These are phyloP conservation scores for Pythium sukuiense DNA, from an alignment of 352 stramenopile genomes.

Conservation along the genomic window DNA sequence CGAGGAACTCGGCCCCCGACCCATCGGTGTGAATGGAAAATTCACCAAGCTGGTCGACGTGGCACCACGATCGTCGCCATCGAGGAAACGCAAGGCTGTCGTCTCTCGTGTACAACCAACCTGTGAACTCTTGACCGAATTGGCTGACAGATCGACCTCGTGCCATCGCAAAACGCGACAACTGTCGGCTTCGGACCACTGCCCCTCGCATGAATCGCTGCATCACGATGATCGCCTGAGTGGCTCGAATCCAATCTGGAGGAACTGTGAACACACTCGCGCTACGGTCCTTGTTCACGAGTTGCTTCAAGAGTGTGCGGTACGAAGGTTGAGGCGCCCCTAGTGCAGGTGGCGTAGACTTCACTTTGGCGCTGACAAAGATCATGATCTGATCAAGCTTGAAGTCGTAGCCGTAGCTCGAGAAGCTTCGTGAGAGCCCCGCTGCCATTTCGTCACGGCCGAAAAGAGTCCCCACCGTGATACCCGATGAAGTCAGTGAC, in stretches of 20 bases:
- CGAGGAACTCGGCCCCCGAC: slow-evolving; percentile 58
- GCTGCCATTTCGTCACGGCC: slow-evolving; percentile 13
- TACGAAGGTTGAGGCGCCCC: slow-evolving; percentile 66
- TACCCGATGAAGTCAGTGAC: slow-evolving; percentile 27
- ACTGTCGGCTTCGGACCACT: slow-evolving; percentile 63
- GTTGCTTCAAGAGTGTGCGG: slow-evolving; percentile 67
- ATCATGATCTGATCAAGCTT: slow-evolving; percentile 65
- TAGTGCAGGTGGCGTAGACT: slow-evolving; percentile 20
- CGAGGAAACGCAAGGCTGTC: slow-evolving; percentile 82
- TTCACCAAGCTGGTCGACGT: slow-evolving; percentile 64
- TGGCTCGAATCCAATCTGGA: slow-evolving; percentile 64
- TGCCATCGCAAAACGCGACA: slow-evolving; percentile 56
- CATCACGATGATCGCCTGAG: slow-evolving; percentile 74
- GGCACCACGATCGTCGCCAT: slow-evolving; percentile 83
- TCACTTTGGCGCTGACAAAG: slow-evolving; percentile 67
- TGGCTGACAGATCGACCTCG: slow-evolving; percentile 61
- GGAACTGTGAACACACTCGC: slow-evolving; percentile 37
- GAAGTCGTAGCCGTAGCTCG: slow-evolving; percentile 77
- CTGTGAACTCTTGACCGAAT: slow-evolving; percentile 65
- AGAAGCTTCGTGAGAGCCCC: slow-evolving; percentile 8
- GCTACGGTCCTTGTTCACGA: slow-evolving; percentile 62
- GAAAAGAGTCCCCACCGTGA: slow-evolving; percentile 10
- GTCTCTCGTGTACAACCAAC: slow-evolving; percentile 83
- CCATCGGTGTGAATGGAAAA: slow-evolving; percentile 77
- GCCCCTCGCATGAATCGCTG: slow-evolving; percentile 80